These are phyloP conservation scores for Salicornia ramosissima DNA, from an alignment of 148 eudicot genomes.

Conservation along the genomic window DNA sequence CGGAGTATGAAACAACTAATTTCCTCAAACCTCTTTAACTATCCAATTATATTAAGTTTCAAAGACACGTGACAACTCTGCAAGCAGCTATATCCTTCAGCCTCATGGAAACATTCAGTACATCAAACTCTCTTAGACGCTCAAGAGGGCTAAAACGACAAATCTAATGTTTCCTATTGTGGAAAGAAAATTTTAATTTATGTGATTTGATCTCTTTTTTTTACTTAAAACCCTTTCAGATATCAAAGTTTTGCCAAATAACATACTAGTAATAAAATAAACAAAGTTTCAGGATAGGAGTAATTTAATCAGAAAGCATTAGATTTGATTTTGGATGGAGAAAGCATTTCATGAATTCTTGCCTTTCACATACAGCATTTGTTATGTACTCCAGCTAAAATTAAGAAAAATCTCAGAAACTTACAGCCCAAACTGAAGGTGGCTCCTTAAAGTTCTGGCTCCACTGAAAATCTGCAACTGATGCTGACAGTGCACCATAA, in stretches of 20 bases:
- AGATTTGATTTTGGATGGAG: background rate
- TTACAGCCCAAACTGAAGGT: conserved; percentile 84
- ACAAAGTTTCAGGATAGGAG: background rate
- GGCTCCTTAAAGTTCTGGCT: conserved; percentile 96
- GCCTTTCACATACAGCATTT: no score
- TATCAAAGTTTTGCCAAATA: background rate
- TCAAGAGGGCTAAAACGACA: no score
- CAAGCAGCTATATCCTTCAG: background rate
- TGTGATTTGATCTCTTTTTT: background rate
- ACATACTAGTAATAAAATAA: background rate
- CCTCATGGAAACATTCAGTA: background rate
- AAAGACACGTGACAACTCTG: no score
- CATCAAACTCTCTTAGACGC: background rate
- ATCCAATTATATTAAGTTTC: no score
- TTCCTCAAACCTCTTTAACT: no score
- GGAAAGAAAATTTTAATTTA: background rate
- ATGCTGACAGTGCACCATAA: conserved; percentile 92
- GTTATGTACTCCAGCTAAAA: background rate
- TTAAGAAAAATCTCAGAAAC: conserved; percentile 17
- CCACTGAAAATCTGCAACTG: conserved; percentile 95
- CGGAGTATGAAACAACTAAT: no score
- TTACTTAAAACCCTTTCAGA: background rate
- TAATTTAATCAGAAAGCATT: background rate
- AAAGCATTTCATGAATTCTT: no score
- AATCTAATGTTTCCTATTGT: background rate